These are phyloP conservation scores for Emericellopsis terricola DNA, from an alignment of 495 filamentous ascomycete genomes.

Conservation along the genomic window DNA sequence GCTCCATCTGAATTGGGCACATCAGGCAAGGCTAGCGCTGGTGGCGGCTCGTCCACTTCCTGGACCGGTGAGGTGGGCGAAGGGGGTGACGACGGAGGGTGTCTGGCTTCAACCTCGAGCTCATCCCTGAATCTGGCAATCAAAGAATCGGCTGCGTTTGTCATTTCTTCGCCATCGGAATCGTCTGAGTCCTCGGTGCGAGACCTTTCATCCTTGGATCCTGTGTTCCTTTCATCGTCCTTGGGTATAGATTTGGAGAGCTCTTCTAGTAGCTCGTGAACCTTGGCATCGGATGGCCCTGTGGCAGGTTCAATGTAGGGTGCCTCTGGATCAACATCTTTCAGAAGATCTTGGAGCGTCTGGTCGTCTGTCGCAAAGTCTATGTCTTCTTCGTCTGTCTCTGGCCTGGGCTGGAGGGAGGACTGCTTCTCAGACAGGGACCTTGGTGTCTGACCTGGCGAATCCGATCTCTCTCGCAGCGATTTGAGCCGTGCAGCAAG, in stretches of 20 bases:
- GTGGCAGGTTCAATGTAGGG: conserved; percentile 6
- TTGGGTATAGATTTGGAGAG: conserved; percentile 3
- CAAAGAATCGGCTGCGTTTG: conserved; percentile 13
- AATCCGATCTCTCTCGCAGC: no score
- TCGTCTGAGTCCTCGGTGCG: conserved; percentile 8
- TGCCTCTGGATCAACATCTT: conserved; percentile 11
- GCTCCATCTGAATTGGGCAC: conserved; percentile 13
- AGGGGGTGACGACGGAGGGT: neutral
- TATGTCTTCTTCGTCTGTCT: conserved; percentile 6
- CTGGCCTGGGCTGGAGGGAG: neutral
- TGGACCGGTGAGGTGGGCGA: neutral
- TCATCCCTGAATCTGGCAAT: conserved; percentile 21
- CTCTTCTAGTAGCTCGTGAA: conserved; percentile 10
- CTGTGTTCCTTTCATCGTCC: neutral
- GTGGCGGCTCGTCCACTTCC: neutral
- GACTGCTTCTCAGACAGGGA: no score
- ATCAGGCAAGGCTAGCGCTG: conserved; percentile 13
- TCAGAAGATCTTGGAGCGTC: conserved; percentile 18
- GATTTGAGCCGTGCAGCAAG: conserved; percentile 22
- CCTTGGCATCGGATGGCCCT: conserved; percentile 14
- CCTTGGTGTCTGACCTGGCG: no score
- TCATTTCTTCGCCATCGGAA: conserved; percentile 24
- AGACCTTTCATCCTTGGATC: neutral
- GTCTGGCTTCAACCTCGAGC: conserved; percentile 8
- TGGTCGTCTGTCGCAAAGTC: conserved; percentile 14